Percentiles rank a stretch among this genome's conserved stretches.
These are phyloP conservation scores for Trichoderma asperellum DNA, from an alignment of 2,329 filamentous ascomycete genomes.

Conservation along the genomic window DNA sequence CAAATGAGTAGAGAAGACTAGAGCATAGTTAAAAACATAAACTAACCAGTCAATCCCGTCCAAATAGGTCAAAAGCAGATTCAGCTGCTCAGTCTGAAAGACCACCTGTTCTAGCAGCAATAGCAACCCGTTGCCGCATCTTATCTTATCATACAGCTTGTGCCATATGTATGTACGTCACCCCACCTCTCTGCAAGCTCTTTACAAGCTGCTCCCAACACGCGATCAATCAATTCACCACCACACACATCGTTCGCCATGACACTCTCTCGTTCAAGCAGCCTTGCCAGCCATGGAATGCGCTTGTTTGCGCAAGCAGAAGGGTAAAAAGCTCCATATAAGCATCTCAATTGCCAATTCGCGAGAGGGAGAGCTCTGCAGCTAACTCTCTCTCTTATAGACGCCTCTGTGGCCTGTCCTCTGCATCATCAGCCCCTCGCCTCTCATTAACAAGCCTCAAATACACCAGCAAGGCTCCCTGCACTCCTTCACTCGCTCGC, in stretches of 20 bases:
- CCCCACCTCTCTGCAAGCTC: constrained; percentile 25
- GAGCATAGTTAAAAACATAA: background rate
- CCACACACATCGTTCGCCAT: background rate
- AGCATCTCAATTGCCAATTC: background rate
- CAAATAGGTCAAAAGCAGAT: background rate
- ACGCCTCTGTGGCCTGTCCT: background rate
- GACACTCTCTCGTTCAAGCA: constrained; percentile 13
- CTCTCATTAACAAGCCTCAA: constrained; percentile 5
- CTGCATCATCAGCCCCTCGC: background rate
- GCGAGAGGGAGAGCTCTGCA: background rate
- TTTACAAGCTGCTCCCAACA: background rate
- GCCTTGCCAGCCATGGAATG: constrained; percentile 32
- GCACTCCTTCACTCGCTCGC: constrained; percentile 29
- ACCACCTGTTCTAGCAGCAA: background rate
- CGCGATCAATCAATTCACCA: background rate
- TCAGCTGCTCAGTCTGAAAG: background rate
- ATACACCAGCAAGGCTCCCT: background rate
- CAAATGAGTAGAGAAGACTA: background rate
- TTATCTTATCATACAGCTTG: constrained; percentile 15
- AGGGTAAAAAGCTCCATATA: constrained; percentile 30
- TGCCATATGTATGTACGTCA: constrained; percentile 4
- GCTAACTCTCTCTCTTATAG: constrained; percentile 1
- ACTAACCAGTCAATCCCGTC: too few relatives aligned
- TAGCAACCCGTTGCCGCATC: background rate
- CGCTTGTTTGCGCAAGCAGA: constrained; percentile 35